Conservation (phyloP, 352 stramenopile genomes). For the Pythium aquatile region DNA sequence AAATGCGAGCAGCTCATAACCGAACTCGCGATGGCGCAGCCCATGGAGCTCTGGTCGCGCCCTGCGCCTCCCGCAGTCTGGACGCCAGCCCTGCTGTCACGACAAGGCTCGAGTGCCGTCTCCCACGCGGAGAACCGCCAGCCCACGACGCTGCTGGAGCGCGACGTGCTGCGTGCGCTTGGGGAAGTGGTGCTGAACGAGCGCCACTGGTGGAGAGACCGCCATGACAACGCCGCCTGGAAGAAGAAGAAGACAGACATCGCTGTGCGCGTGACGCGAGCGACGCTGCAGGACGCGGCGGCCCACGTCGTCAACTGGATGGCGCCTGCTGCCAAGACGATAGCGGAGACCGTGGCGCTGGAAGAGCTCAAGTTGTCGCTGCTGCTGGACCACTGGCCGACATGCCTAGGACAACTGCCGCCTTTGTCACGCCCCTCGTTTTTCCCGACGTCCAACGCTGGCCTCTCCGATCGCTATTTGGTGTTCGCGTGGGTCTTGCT, state of each 20-base stretch:
- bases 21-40: background rate
- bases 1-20: too few relatives aligned
- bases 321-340: background rate
- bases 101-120: background rate
- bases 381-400: slow-evolving; percentile 1
- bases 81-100: too few relatives aligned
- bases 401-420: background rate
- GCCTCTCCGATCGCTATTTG: background rate
- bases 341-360: background rate
- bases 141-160: background rate
- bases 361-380: background rate
- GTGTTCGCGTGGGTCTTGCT: slow-evolving; percentile 1
- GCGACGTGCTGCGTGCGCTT: background rate
- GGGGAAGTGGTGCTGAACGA: background rate
- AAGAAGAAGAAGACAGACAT: background rate
- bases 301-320: background rate
- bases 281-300: background rate
- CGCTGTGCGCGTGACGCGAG: background rate
- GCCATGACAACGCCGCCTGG: background rate
- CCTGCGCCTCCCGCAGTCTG: too few relatives aligned
- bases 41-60: background rate
- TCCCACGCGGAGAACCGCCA: background rate
- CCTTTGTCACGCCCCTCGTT: too few relatives aligned
- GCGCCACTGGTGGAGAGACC: background rate
- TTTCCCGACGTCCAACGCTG: too few relatives aligned